phyloP scores from a whole-genome alignment of 805 yeast species.

The Candida succiphila region DNA sequence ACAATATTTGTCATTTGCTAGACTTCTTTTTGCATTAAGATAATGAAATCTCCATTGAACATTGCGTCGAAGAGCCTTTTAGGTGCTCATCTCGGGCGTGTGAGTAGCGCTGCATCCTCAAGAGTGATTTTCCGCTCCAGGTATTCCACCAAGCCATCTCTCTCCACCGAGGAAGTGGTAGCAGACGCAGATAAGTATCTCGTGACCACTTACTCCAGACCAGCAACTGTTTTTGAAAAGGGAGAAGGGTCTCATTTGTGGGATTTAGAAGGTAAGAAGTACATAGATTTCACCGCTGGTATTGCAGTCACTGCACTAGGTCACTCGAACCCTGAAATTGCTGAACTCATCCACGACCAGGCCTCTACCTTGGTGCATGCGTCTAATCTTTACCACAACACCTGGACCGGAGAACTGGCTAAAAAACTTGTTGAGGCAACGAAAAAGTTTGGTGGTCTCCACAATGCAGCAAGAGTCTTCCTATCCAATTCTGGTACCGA shows the following conservation, averaged over 20 bases:
- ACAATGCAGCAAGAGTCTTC: conserved; percentile 64
- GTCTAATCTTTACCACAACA: conserved; percentile 78
- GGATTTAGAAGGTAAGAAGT: conserved; percentile 71
- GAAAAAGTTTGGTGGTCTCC: conserved; percentile 66
- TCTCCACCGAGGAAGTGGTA: conserved; percentile 30
- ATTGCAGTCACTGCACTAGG: conserved; percentile 96
- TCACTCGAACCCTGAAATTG: conserved; percentile 68
- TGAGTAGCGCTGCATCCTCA: too few relatives aligned
- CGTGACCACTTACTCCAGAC: conserved; percentile 76
- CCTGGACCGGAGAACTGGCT: conserved; percentile 75
- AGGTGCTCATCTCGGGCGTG: too few relatives aligned
- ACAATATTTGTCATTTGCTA: too few relatives aligned
- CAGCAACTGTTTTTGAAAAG: conserved; percentile 63
- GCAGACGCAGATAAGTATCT: conserved; percentile 41
- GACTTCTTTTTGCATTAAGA: too few relatives aligned
- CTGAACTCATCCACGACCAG: conserved; percentile 66
- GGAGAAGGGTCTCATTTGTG: conserved; percentile 77
- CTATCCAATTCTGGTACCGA: conserved; percentile 52
- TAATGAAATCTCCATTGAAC: too few relatives aligned
- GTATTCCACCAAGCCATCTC: too few relatives aligned
- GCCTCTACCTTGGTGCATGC: conserved; percentile 66
- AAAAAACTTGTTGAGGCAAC: conserved; percentile 64
- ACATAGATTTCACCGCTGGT: conserved; percentile 89
- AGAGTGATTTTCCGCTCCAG: too few relatives aligned
- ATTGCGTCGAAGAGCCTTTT: too few relatives aligned